Base-by-base conservation (phyloP, 1,139 yeast species). In the Cylindricascospora bacillispora region DNA sequence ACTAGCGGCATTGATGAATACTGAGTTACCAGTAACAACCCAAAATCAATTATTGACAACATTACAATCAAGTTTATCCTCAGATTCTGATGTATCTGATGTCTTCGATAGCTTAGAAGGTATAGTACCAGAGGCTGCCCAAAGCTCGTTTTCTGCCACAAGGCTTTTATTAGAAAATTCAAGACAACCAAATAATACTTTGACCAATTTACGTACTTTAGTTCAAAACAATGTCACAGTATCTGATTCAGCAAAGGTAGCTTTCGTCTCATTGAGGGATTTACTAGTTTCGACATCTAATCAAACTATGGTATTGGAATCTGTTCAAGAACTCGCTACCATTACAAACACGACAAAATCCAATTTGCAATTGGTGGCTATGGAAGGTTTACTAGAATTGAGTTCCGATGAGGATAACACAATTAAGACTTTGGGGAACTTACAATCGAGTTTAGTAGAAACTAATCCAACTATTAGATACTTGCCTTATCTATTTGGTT, bases 1-100 rank as follows among this genome's bases (percentile, higher is more conserved):
- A 3, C 32, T 55, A 26, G 37, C 43, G 15, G 43, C 48, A 4
- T 34, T 51, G 27, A 40, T 53, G 40, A 43, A 47, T 15, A 38
- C 50, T 6, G 43, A 45, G 12, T 40, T 50, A 24, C 41, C 56
- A 17, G 34, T 45, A 5, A 27, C 43, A 9, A 27, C 41, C 21
- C 46, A 46, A 3, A 33, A 37, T 6, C 35, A 41, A 10, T 28
- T 53, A 28, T 40, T 49, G 28, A 29, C 35, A 10, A 31, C 40
- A 20, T 40, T 51, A 13, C 32, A 31, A 20, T 25, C 33, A 2
- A 19, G 33, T 13, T 25, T 39, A 5, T 15, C 21, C 18, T 29
- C 25, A 10, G 27, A 31, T 13, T 6, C 31, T 3, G 27, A 28
- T 16, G 14, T 37, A 10, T 25, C 36, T 5, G 21, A 29, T 7